phyloP scores from a whole-genome alignment of 495 filamentous ascomycete genomes.

The Penicillium longicatenatum region DNA sequence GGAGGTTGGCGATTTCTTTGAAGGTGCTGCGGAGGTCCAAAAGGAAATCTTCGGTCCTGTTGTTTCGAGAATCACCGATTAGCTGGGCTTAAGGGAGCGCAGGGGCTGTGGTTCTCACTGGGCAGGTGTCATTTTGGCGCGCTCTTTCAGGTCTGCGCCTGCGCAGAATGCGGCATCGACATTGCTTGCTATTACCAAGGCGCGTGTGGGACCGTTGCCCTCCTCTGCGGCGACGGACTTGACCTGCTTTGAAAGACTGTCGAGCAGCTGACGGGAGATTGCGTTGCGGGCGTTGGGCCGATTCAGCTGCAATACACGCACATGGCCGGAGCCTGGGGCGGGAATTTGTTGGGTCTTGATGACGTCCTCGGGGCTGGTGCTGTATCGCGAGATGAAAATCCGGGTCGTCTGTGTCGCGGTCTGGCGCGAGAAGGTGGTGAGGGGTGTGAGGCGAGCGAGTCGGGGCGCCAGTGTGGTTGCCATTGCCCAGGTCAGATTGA shows the following conservation, averaged over 20 bases:
- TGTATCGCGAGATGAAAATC: conserved; percentile 39
- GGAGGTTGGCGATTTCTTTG: conserved; percentile 63
- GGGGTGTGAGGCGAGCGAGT: conserved; percentile 28
- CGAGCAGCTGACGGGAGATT: conserved; percentile 76
- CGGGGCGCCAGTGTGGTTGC: conserved; percentile 36
- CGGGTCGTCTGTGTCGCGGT: conserved; percentile 28
- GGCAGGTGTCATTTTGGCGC: conserved; percentile 67
- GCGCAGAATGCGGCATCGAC: conserved; percentile 86
- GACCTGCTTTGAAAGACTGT: conserved; percentile 68
- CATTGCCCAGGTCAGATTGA: conserved; percentile 14
- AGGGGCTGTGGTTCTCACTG: conserved; percentile 49
- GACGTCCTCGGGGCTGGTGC: conserved; percentile 47
- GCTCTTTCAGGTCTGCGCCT: conserved; percentile 91
- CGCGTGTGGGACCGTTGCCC: conserved; percentile 66
- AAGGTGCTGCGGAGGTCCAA: conserved; percentile 71
- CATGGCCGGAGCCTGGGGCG: conserved; percentile 78
- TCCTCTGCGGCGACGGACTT: conserved; percentile 67
- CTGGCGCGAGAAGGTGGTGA: conserved; percentile 19
- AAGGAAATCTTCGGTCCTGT: conserved; percentile 77
- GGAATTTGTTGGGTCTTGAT: conserved; percentile 72
- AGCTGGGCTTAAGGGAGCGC: not conserved
- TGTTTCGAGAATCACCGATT: not conserved
- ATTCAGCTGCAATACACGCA: conserved; percentile 85
- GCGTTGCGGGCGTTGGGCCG: conserved; percentile 84
- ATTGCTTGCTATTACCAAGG: conserved; percentile 75